Percentiles rank a stretch among this genome's conserved stretches.
Conservation (phyloP, 441 rosid genomes). For the Macaranga tanarius region DNA sequence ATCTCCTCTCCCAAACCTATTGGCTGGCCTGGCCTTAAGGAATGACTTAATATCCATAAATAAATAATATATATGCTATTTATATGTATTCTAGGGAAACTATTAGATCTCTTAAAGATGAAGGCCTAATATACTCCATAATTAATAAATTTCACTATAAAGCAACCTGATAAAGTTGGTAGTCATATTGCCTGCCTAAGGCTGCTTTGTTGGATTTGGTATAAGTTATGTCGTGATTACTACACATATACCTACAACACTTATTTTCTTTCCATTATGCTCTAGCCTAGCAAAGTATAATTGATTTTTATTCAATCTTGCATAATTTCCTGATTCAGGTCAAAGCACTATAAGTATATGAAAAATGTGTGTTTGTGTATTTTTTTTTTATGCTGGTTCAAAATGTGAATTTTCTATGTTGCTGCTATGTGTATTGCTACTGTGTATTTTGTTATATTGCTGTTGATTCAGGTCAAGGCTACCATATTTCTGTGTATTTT, state of each 20-base stretch:
- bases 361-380: no score
- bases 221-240: neutral
- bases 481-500: no score
- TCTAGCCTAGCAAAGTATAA: no score
- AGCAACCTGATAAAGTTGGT: constrained; percentile 54
- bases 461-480: no score
- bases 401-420: no score
- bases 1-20: neutral
- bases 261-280: neutral
- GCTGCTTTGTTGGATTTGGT: neutral
- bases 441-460: no score
- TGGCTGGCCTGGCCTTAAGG: neutral
- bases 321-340: no score
- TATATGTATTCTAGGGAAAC: constrained; percentile 48
- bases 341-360: no score
- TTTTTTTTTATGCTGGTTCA: no score
- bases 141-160: constrained; percentile 88
- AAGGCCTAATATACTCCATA: constrained; percentile 86
- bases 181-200: neutral
- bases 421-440: no score
- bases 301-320: no score
- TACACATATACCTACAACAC: neutral
- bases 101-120: constrained; percentile 71
- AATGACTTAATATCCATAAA: neutral
- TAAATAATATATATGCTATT: neutral